phyloP scores from a whole-genome alignment of 768 basidiomycete species.

The Kwoniella sp. region DNA sequence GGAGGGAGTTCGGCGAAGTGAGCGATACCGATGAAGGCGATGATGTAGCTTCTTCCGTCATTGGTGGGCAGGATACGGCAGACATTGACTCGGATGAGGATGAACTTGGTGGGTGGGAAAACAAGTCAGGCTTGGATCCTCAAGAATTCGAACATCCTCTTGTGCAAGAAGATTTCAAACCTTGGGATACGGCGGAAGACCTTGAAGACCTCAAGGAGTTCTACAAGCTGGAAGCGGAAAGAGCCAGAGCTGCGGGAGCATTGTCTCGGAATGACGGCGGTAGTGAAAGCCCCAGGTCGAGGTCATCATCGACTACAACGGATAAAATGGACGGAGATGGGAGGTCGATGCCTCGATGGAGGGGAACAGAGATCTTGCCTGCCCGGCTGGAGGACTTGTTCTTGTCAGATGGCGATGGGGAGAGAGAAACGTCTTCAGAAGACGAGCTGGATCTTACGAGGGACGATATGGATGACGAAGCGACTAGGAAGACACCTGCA shows the following conservation, averaged over 20 bases:
- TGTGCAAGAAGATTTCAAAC: slow-evolving; percentile 4
- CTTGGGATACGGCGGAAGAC: slow-evolving; percentile 35
- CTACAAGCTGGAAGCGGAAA: slow-evolving; percentile 30
- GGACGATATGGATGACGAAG: background rate
- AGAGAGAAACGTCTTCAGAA: slow-evolving; percentile 14
- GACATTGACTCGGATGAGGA: slow-evolving; percentile 38
- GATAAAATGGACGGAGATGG: background rate
- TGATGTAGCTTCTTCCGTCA: slow-evolving; percentile 2
- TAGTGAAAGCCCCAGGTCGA: background rate
- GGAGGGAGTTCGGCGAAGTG: slow-evolving; percentile 37
- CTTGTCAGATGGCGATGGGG: slow-evolving; percentile 19
- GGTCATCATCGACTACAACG: too few species aligned
- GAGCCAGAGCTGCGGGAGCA: slow-evolving; percentile 1
- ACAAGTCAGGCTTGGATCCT: slow-evolving; percentile 28
- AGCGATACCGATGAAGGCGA: slow-evolving; percentile 26
- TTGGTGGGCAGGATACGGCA: background rate
- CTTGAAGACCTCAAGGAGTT: slow-evolving; percentile 39
- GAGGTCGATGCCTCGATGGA: background rate
- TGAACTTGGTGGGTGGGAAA: slow-evolving; percentile 39
- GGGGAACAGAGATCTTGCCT: slow-evolving; percentile 16
- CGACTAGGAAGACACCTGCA: background rate
- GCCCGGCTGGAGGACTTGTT: slow-evolving; percentile 19
- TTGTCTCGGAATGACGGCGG: slow-evolving; percentile 2
- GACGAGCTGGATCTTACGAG: slow-evolving; percentile 15
- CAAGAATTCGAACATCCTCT: slow-evolving; percentile 19